A percentile compares a stretch with the other conserved stretches of the same genome.
phyloP scores from a whole-genome alignment of 129 eudicot genomes.

The Tagetes patula region DNA sequence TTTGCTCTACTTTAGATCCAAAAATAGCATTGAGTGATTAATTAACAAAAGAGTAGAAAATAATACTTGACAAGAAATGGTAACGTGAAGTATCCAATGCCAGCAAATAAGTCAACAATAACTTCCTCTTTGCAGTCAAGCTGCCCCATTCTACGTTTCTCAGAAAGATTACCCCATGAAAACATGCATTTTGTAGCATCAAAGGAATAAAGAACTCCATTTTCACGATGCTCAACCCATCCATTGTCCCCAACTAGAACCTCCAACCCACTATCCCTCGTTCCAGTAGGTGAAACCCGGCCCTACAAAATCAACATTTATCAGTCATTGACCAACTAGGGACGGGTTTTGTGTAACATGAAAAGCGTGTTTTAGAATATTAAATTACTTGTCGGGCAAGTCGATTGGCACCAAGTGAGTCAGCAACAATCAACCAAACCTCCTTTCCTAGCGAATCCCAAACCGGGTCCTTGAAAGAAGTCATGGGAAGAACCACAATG shows the following conservation, averaged over 20 bases:
- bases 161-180: constrained; percentile 99
- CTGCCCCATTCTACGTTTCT: constrained; percentile 84
- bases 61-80: constrained; percentile 92
- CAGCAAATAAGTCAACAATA: constrained; percentile 88
- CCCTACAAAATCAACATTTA: constrained; percentile 52
- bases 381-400: constrained; percentile 93
- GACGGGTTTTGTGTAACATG: constrained; percentile 4
- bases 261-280: constrained; percentile 89
- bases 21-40: not conserved
- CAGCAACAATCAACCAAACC: constrained; percentile 80
- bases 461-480: constrained; percentile 66
- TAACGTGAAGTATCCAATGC: constrained; percentile 86
- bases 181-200: constrained; percentile 99
- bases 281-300: constrained; percentile 70
- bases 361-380: not conserved
- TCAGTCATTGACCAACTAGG: constrained; percentile 1
- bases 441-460: constrained; percentile 67
- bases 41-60: constrained; percentile 16
- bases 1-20: constrained; percentile 3
- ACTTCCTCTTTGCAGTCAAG: constrained; percentile 79
- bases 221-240: constrained; percentile 95
- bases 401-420: constrained; percentile 74
- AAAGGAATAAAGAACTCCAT: constrained; percentile 88
- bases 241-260: constrained; percentile 85
- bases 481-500: constrained; percentile 73